Conservation (phyloP, 1,284 basidiomycete genomes). For the Singerocomus inundabilis region DNA sequence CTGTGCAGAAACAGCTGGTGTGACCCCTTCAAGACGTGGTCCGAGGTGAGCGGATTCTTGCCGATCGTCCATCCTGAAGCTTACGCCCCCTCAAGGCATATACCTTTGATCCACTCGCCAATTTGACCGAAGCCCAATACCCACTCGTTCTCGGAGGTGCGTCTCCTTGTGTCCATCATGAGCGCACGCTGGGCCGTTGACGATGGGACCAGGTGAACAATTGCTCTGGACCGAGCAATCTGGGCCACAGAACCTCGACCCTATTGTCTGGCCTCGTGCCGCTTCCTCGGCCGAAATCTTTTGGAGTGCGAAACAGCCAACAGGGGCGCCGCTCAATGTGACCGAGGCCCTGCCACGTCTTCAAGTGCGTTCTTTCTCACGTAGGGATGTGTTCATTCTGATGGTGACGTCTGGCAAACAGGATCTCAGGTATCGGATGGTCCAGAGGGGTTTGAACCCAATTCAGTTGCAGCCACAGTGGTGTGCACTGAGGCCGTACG, state of each 20-base stretch:
- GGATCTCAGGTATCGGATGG: constrained; percentile 61
- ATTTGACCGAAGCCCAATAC: constrained; percentile 37
- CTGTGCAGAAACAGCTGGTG: constrained; percentile 47
- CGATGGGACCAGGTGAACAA: constrained; percentile 34
- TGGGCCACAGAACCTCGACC: constrained; percentile 51
- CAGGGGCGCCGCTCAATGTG: constrained; percentile 43
- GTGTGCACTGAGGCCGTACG: constrained; percentile 64
- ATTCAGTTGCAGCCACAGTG: constrained; percentile 68
- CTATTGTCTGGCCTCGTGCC: constrained; percentile 60
- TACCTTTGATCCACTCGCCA: constrained; percentile 54
- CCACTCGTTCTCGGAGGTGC: constrained; percentile 49
- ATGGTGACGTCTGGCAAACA: constrained; percentile 38
- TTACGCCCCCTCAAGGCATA: constrained; percentile 35
- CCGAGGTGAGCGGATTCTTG: constrained; percentile 33
- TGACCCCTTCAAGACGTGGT: constrained; percentile 57
- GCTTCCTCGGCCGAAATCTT: constrained; percentile 60
- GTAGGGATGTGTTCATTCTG: accelerated
- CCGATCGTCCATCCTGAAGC: neutral
- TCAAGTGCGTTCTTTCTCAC: constrained; percentile 40
- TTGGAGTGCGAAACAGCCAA: constrained; percentile 53
- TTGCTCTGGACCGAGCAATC: constrained; percentile 60
- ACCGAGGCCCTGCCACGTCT: constrained; percentile 69
- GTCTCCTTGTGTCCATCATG: neutral
- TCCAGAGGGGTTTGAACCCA: constrained; percentile 57
- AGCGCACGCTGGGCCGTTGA: neutral